phyloP scores from a whole-genome alignment of 225 moss, liverwort and hornwort species.

The Ulota crispa region DNA sequence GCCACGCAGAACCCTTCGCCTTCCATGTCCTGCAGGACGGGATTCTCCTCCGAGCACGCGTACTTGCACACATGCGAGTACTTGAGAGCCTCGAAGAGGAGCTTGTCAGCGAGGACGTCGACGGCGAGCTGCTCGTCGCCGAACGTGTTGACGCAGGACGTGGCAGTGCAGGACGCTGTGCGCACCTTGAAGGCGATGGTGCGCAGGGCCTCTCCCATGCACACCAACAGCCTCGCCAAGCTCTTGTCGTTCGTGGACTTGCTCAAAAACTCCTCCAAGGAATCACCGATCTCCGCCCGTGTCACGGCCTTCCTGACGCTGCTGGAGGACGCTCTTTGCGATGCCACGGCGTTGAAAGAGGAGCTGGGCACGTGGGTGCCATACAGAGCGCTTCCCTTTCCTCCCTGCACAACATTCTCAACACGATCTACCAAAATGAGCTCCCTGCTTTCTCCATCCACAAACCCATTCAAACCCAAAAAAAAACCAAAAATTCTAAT shows the following conservation, averaged over 20 bases:
- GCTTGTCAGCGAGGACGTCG: slow-evolving; percentile 88
- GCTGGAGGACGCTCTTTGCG: slow-evolving; percentile 14
- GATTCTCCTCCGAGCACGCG: slow-evolving; percentile 96
- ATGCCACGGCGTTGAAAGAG: background rate
- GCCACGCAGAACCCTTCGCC: slow-evolving; percentile 96
- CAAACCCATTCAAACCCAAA: background rate
- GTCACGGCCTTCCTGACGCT: slow-evolving; percentile 16
- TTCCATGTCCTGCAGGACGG: slow-evolving; percentile 75
- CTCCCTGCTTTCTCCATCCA: background rate
- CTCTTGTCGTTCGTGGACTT: slow-evolving; percentile 69
- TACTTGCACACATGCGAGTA: slow-evolving; percentile 96
- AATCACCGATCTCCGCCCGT: slow-evolving; percentile 44
- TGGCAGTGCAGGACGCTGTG: slow-evolving; percentile 91
- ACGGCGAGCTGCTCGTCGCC: slow-evolving; percentile 97
- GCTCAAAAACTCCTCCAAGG: slow-evolving; percentile 59
- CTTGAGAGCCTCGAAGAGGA: slow-evolving; percentile 82
- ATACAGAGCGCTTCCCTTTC: slow-evolving; percentile 38
- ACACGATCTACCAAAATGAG: background rate
- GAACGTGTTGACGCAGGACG: slow-evolving; percentile 91
- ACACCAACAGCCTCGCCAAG: slow-evolving; percentile 75
- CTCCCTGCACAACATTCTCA: slow-evolving; percentile 17
- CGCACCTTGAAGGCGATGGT: slow-evolving; percentile 97
- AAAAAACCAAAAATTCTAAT: too few relatives aligned
- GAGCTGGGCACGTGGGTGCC: slow-evolving; percentile 37
- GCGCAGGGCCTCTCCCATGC: slow-evolving; percentile 85